These are phyloP conservation scores for Phytophthora podocarpi DNA, from an alignment of 352 stramenopile genomes.

Conservation along the genomic window DNA sequence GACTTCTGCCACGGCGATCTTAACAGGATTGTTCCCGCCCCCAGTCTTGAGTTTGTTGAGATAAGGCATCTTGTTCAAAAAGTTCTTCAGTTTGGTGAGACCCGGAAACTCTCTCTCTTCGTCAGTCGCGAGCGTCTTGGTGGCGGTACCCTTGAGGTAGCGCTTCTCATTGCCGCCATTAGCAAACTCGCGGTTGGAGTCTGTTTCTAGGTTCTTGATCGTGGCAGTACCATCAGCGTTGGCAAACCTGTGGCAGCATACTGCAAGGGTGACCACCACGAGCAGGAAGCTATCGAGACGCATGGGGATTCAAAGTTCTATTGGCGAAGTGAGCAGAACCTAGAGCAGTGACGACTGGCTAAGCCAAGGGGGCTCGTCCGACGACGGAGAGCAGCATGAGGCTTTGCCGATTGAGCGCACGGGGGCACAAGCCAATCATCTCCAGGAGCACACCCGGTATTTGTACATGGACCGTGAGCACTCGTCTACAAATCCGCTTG, in stretches of 20 bases:
- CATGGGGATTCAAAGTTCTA: background rate
- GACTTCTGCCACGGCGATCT: conserved; percentile 13
- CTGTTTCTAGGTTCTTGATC: background rate
- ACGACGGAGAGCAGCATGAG: conserved; percentile 15
- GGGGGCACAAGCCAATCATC: conserved; percentile 23
- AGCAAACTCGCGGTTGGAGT: background rate
- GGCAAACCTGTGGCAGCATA: conserved; percentile 1
- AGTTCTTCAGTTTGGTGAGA: background rate
- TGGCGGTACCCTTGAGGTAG: conserved; percentile 10
- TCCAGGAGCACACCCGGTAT: background rate
- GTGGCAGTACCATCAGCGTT: background rate
- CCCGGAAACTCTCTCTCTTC: conserved; percentile 20
- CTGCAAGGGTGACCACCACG: conserved; percentile 1
- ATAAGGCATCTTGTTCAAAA: conserved; percentile 5
- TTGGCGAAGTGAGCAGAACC: conserved; percentile 10
- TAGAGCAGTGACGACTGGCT: conserved; percentile 10
- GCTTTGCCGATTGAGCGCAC: conserved; percentile 9
- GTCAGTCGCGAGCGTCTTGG: background rate
- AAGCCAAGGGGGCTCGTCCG: background rate
- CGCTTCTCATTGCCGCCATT: background rate
- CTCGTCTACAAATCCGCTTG: conserved; percentile 3
- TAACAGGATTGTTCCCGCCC: background rate
- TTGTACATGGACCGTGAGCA: conserved; percentile 18
- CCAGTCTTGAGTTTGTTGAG: background rate
- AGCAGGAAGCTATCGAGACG: conserved; percentile 17